A percentile compares a stretch with the other conserved stretches of the same genome.
phyloP scores from a whole-genome alignment of 176 grass and related monocot genomes.

The Triticum aestivum region DNA sequence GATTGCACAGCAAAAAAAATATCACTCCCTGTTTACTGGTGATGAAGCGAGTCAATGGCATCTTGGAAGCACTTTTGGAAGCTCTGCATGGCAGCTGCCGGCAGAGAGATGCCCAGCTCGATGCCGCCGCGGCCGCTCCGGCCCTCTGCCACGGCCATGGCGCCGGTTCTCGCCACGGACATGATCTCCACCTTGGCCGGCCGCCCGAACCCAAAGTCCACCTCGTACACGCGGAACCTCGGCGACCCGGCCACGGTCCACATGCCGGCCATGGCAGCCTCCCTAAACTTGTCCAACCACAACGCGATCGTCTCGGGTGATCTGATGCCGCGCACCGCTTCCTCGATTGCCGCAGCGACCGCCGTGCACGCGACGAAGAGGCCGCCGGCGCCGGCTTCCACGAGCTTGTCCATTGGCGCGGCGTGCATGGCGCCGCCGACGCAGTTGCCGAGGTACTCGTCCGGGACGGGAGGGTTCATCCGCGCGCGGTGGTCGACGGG shows the following conservation, averaged over 20 bases:
- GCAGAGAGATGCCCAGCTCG: constrained; percentile 56
- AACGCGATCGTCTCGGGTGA: background rate
- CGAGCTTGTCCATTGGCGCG: background rate
- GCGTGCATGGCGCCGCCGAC: constrained; percentile 1
- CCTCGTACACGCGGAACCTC: constrained; percentile 44
- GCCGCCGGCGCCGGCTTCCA: background rate
- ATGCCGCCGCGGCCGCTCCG: constrained; percentile 20
- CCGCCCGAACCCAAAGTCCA: constrained; percentile 55
- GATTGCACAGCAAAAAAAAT: too few species aligned
- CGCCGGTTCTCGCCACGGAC: constrained; percentile 36
- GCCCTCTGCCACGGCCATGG: constrained; percentile 38
- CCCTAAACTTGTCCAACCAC: background rate
- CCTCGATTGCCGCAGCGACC: constrained; percentile 3
- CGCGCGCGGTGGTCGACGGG: constrained; percentile 32
- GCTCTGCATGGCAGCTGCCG: constrained; percentile 32
- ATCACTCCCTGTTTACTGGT: background rate
- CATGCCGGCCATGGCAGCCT: background rate
- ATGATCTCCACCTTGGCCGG: constrained; percentile 52
- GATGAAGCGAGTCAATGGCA: background rate
- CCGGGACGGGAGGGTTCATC: constrained; percentile 33
- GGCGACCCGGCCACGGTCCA: constrained; percentile 42
- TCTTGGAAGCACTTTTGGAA: constrained; percentile 37
- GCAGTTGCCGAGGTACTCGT: constrained; percentile 62
- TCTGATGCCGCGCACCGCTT: constrained; percentile 5
- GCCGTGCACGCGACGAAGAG: constrained; percentile 19